These are phyloP conservation scores for Plasmodium vivax DNA, from an alignment of 169 alveolate genomes.

Conservation along the genomic window DNA sequence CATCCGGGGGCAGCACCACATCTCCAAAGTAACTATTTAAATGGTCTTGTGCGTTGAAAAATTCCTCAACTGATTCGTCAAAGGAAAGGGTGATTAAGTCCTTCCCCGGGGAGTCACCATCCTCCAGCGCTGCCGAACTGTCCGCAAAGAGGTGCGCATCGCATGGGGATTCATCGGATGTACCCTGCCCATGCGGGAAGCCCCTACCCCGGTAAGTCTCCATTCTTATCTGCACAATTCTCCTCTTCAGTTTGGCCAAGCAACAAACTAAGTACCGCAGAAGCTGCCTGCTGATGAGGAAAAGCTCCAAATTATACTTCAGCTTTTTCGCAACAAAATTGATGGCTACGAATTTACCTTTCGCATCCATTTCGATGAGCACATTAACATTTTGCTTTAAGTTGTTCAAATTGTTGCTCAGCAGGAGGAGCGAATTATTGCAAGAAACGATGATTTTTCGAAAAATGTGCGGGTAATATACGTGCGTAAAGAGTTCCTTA, in stretches of 20 bases:
- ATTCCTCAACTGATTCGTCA: slow-evolving; percentile 53
- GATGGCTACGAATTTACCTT: slow-evolving; percentile 6
- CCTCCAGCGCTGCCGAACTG: background rate
- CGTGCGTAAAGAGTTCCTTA: slow-evolving; percentile 45
- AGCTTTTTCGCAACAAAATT: slow-evolving; percentile 13
- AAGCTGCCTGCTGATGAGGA: slow-evolving; percentile 32
- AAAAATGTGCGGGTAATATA: slow-evolving; percentile 44
- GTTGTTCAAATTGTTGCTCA: slow-evolving; percentile 69
- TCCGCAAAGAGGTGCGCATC: background rate
- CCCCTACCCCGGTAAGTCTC: background rate
- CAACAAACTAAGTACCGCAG: slow-evolving; percentile 8
- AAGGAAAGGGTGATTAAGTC: slow-evolving; percentile 15
- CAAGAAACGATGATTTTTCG: slow-evolving; percentile 66
- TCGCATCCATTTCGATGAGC: slow-evolving; percentile 24
- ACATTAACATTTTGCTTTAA: slow-evolving; percentile 53
- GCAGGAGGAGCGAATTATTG: slow-evolving; percentile 42
- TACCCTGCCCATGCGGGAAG: background rate
- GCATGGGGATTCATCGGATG: background rate
- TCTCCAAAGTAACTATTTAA: slow-evolving; percentile 33
- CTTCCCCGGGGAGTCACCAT: background rate
- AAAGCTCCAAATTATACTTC: slow-evolving; percentile 60
- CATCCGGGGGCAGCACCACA: background rate
- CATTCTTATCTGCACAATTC: slow-evolving; percentile 20
- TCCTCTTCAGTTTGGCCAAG: slow-evolving; percentile 23
- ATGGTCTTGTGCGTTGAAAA: slow-evolving; percentile 45